Evolutionary conservation across 2,329 filamentous ascomycete species (phyloP), one percentile per base, ranked within the genome.

Genomic region (Trichoderma atrobrunneum): DNA sequence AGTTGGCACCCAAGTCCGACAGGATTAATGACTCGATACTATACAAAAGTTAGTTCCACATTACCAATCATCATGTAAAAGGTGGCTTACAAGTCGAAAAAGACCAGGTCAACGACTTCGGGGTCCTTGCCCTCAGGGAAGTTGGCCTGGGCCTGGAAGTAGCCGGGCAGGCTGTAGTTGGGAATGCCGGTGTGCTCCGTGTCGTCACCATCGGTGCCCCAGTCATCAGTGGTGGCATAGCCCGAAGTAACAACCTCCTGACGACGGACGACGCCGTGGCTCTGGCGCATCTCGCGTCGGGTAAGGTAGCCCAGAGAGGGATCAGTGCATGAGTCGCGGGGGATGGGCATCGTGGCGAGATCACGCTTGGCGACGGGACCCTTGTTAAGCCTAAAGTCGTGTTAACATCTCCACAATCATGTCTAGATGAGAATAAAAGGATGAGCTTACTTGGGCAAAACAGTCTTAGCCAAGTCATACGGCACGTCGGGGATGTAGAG

Each of bases 161-260:
- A 86, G 73, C 84, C 81, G 5, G 87, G 87, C 57, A 86, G 81
- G 1, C 75, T 59, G 79, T 85, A 87, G 70, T 81, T 76, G 1
- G 86, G 82, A 57, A 88, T 86, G 8, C 71, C 66, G 5, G 81
- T 80, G 78, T 89, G 87, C 7, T 82, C 75, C 0, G 87, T 89
- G 73, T 90, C 88, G 75, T 89, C 88, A 18, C 87, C 81, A 63
- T 85, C 87, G 3, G 78, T 82, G 65, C 87, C 88, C 74, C 88
- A 89, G 76, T 89, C 88, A 73, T 90, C 88, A 3, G 77, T 82
- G 0, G 88, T 90, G 3, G 82, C 84, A 77, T 89, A 88, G 3
- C 87, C 88, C 0, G 86, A 82, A 0, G 82, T 82, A 8, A 84
- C 76, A 7, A 81, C 74, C 70, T 86, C 83, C 51, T 87, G 86